Percentiles rank a stretch among this genome's conserved stretches.
phyloP scores from a whole-genome alignment of 2,329 filamentous ascomycete species.

The Dothideomycetes sp. region DNA sequence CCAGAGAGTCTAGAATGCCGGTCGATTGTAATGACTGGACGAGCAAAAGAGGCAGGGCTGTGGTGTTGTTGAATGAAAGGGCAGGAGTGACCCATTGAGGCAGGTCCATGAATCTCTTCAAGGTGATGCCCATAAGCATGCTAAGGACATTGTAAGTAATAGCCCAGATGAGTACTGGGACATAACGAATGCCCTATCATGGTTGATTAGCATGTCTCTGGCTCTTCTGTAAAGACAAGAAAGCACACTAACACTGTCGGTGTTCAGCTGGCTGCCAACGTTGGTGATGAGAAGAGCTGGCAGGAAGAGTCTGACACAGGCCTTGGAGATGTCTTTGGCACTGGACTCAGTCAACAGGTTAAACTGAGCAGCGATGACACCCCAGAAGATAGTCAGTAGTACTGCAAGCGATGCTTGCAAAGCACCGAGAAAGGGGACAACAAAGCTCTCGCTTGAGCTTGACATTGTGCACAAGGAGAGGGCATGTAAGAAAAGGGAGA shows the following conservation, averaged over 20 bases:
- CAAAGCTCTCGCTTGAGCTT: constrained; percentile 19
- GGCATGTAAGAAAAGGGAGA: not conserved
- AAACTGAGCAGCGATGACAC: constrained; percentile 43
- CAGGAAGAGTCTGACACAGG: constrained; percentile 45
- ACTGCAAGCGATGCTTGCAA: constrained; percentile 48
- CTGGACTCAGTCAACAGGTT: constrained; percentile 38
- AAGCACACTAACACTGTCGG: constrained; percentile 36
- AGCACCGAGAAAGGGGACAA: constrained; percentile 42
- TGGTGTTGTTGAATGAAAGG: constrained; percentile 50
- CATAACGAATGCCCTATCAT: constrained; percentile 16
- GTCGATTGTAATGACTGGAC: constrained; percentile 46
- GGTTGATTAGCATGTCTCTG: constrained; percentile 4
- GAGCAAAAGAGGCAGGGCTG: constrained; percentile 43
- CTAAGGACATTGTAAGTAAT: constrained; percentile 42
- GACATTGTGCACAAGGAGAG: not conserved
- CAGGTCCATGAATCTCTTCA: constrained; percentile 32
- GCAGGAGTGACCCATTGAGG: constrained; percentile 47
- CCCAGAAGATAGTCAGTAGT: constrained; percentile 45
- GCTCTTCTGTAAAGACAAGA: not conserved
- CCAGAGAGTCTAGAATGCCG: constrained; percentile 43
- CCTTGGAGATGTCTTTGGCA: constrained; percentile 44
- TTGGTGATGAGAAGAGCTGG: constrained; percentile 46
- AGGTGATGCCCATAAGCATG: constrained; percentile 36
- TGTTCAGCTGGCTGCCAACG: constrained; percentile 42
- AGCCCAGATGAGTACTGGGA: constrained; percentile 38